Evolutionary conservation across 148 eudicot genomes (phyloP).

Genomic region (Gaultheria prostrata): DNA sequence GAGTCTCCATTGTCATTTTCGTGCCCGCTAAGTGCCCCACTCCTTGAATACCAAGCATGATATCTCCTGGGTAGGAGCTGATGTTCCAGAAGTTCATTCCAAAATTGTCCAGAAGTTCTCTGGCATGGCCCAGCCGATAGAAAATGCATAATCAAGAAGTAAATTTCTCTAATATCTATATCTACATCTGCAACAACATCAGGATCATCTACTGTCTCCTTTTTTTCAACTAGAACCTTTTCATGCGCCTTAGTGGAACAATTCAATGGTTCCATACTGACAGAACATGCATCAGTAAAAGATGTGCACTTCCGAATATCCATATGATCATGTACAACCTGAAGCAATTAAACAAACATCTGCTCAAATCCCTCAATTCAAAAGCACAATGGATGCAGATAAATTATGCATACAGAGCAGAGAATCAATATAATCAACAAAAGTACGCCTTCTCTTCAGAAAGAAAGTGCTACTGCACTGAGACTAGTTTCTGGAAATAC

Average conservation of each 20-base stretch:
- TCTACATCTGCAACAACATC: conserved; percentile 53
- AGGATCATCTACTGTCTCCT: conserved; percentile 35
- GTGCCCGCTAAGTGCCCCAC: conserved; percentile 43
- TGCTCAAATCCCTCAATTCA: conserved; percentile 8
- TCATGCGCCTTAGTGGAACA: conserved; percentile 39
- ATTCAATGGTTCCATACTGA: conserved; percentile 22
- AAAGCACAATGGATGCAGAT: background rate
- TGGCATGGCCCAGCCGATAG: conserved; percentile 87
- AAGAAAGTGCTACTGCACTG: background rate
- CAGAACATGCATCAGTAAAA: conserved; percentile 26
- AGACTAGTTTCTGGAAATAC: background rate
- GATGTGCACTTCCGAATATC: conserved; percentile 32
- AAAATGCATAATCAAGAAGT: conserved; percentile 84
- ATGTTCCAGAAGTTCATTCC: conserved; percentile 75
- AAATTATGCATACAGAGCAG: background rate
- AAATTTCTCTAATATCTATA: conserved; percentile 80
- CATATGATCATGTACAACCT: conserved; percentile 31
- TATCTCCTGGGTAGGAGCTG: conserved; percentile 93
- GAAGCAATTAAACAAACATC: conserved; percentile 17
- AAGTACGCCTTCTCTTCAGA: background rate
- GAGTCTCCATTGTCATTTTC: conserved; percentile 71
- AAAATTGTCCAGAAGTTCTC: conserved; percentile 54
- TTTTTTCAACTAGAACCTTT: conserved; percentile 40
- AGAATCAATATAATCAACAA: background rate
- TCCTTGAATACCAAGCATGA: conserved; percentile 92